Evolutionary conservation across 2,329 filamentous ascomycete genomes (phyloP), one percentile per base, ranked within the genome.

Genomic region (Penicillium brevicompactum): DNA sequence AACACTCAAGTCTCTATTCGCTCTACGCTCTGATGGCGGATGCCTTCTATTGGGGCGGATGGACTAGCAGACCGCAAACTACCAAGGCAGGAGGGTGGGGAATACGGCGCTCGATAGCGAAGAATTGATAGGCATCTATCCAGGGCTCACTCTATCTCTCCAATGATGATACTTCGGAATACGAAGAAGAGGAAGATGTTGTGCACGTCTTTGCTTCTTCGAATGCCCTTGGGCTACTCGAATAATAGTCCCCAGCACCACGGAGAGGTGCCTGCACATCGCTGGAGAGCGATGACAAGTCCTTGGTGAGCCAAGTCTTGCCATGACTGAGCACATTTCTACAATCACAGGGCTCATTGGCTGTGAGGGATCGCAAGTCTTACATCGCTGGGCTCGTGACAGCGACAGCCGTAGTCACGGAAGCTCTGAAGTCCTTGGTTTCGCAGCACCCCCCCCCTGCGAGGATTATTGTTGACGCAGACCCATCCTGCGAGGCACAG

Each of bases 51-150:
- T 22, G 24, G 37, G 37, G 47, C 47, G 38, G n/a, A 13, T 13
- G 7, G 4, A 49, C 37, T 40, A 42, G 27, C 18, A 4, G 4
- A 42, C n/a, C 37, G 32, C 37, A 34, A 40, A 49, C 24, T 8
- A 49, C 41, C 5, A 49, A 38, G 46, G 14, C 46, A 49, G 46
- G 34, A 41, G 37, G n/a, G n/a, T 32, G 14, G 11, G 46, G 46
- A 21, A 49, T 22, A 31, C n/a, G n/a, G 37, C 46, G 13, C n/a
- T 31, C 24, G n/a, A 49, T 41, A 40, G n/a, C 21, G 37, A 49
- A 41, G n/a, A 6, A 2, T 53, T 80, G 27, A 32, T 80, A 16
- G 72, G 70, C 7, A 37, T 47, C 31, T 47, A 38, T 47, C 45
- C 38, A 38, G 31, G 24, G 43, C 43, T 45, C 43, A 45, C n/a